Evolutionary conservation across 2,329 filamentous ascomycete species (phyloP).

Genomic region (Xylaria sp.): DNA sequence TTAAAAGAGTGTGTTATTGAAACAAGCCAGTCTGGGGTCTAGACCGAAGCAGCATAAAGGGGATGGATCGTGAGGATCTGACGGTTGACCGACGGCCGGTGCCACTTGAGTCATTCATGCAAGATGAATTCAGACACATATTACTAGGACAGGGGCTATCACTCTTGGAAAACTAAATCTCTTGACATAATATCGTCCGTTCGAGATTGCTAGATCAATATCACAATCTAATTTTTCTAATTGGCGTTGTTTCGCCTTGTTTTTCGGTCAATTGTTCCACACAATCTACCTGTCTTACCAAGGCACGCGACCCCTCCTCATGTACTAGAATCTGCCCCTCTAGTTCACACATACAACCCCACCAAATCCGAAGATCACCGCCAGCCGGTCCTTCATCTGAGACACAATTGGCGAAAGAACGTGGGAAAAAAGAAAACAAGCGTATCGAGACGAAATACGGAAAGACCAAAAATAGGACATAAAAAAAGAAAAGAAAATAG

Average conservation of each 20-base stretch:
- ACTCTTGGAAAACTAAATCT: neutral
- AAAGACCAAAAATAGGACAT: neutral
- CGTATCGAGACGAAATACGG: neutral
- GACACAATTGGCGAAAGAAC: neutral
- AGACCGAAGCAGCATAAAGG: neutral
- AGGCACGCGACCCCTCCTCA: slow-evolving; percentile 26
- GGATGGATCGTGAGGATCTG: slow-evolving; percentile 1
- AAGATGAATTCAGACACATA: slow-evolving; percentile 12
- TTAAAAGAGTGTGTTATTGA: neutral
- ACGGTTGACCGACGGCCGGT: slow-evolving; percentile 32
- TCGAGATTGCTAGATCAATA: neutral
- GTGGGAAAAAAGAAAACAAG: neutral
- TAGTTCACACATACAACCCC: slow-evolving; percentile 8
- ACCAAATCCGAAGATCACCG: slow-evolving; percentile 6
- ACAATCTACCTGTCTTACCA: neutral
- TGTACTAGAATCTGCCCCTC: slow-evolving; percentile 16
- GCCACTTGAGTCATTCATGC: slow-evolving; percentile 34
- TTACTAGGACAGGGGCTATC: neutral
- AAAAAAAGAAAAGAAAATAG: neutral
- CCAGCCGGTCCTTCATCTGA: neutral
- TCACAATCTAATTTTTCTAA: neutral
- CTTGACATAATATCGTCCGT: neutral
- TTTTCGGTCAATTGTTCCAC: neutral
- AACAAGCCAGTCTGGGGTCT: neutral
- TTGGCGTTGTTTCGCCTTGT: neutral